Evolutionary conservation across 441 rosid species (phyloP), one percentile per base, ranked within the genome.

Genomic region (Viola pubescens): DNA sequence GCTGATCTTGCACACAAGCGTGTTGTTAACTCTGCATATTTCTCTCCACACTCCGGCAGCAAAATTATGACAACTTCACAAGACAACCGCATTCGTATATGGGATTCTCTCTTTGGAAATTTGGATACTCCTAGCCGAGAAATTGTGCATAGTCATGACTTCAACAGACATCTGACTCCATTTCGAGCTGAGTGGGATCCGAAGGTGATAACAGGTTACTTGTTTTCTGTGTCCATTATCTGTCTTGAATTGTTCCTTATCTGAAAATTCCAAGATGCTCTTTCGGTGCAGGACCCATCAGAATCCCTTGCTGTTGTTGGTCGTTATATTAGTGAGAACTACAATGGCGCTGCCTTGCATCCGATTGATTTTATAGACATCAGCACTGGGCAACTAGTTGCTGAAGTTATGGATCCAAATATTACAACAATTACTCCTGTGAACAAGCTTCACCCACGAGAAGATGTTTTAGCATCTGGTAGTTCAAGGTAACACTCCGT

Each of bases 131-230:
- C 97, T n/a, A 89, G 90, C 78, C 77, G 97, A 67, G 98, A 92
- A 80, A 92, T 92, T 55, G 97, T 92, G 47, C 97, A 92, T 73
- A 92, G 98, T 69, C 95, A 92, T 75, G 98, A 92, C 76, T 92
- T 89, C 62, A 92, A 85, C 75, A 75, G 96, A 58, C 90, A 92
- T 71, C 80, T 87, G 59, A 92, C 97, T 14, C 94, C 97, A 43
- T 92, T 89, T 61, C 82, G 87, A 66, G 98, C 92, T 75, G 98
- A 91, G 72, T 92, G 98, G 98, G 98, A 92, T 77, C 97, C 96
- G 9, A 89, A 84, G 97, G 98, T 87, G 44, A 34, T 56, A 4
- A 7, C 48, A 34, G 7, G 8, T 26, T 34, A 9, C 34, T 26
- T 26, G 34, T 26, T 26, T 26, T 26, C 34, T 26, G 2, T 26